phyloP scores from a whole-genome alignment of 148 eudicot genomes.

The Tetragonia tetragonoides region DNA sequence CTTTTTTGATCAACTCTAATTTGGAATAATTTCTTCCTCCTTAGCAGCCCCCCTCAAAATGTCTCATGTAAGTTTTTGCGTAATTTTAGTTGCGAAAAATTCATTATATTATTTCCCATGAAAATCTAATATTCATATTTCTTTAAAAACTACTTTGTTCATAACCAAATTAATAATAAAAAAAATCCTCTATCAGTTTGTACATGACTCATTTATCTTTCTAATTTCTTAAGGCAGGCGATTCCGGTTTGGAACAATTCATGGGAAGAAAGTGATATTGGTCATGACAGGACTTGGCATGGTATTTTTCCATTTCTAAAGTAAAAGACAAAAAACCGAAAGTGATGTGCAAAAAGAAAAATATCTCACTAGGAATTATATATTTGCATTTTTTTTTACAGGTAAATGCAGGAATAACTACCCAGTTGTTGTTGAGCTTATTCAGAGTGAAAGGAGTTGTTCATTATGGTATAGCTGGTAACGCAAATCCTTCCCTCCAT shows the following conservation, averaged over 20 bases:
- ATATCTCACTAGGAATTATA: not conserved
- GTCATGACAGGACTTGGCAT: slow-evolving; percentile 30
- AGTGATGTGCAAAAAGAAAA: too few species aligned
- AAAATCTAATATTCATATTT: too few species aligned
- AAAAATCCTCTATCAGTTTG: too few species aligned
- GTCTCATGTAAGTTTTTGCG: too few species aligned
- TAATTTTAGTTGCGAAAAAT: too few species aligned
- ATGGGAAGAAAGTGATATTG: slow-evolving; percentile 25
- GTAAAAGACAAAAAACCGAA: too few species aligned
- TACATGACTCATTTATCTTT: not conserved
- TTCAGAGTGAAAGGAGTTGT: slow-evolving; percentile 43
- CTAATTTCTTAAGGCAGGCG: slow-evolving; percentile 31
- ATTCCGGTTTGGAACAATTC: slow-evolving; percentile 43
- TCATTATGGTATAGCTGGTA: slow-evolving; percentile 54
- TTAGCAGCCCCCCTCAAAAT: too few species aligned
- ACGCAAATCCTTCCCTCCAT: slow-evolving; percentile 40
- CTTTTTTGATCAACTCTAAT: too few species aligned
- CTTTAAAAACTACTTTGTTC: too few species aligned
- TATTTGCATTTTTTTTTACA: not conserved
- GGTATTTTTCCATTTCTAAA: not conserved
- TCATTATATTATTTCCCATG: too few species aligned
- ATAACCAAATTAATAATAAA: too few species aligned
- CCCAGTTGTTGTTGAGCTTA: slow-evolving; percentile 37
- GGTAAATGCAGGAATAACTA: slow-evolving; percentile 45
- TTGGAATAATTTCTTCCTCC: too few species aligned